Evolutionary conservation across 768 basidiomycete genomes (phyloP).

Genomic region (Boletus vermiculosoides): DNA sequence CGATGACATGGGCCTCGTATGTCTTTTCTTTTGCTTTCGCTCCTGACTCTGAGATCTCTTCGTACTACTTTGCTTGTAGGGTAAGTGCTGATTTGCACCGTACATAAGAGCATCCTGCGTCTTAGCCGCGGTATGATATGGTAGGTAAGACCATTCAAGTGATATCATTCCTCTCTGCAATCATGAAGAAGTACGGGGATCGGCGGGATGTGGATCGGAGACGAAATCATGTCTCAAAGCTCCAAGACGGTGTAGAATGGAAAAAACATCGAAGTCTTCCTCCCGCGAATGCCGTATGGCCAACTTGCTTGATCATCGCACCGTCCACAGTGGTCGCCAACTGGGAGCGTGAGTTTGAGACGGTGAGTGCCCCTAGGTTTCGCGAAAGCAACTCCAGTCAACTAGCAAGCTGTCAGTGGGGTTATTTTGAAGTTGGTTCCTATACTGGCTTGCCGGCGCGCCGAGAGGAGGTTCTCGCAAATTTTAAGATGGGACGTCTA

Average conservation of each 20-base stretch:
- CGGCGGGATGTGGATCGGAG: slow-evolving; percentile 64
- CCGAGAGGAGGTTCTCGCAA: slow-evolving; percentile 55
- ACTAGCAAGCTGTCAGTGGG: slow-evolving; percentile 60
- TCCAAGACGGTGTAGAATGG: slow-evolving; percentile 64
- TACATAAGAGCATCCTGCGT: not conserved
- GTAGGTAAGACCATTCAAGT: slow-evolving; percentile 94
- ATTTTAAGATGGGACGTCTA: slow-evolving; percentile 79
- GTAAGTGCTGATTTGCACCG: slow-evolving; percentile 14
- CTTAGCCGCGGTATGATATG: slow-evolving; percentile 6
- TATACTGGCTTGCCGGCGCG: slow-evolving; percentile 56
- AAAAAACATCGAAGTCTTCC: slow-evolving; percentile 52
- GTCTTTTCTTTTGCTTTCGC: slow-evolving; percentile 10
- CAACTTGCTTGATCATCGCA: slow-evolving; percentile 84
- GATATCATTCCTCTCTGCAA: slow-evolving; percentile 83
- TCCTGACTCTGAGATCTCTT: not conserved
- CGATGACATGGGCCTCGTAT: slow-evolving; percentile 91
- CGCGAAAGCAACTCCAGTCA: not conserved
- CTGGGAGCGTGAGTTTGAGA: slow-evolving; percentile 88
- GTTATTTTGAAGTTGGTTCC: slow-evolving; percentile 84
- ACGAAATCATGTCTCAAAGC: slow-evolving; percentile 57
- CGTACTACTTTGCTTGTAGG: slow-evolving; percentile 16
- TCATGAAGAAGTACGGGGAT: slow-evolving; percentile 82
- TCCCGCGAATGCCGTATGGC: slow-evolving; percentile 70
- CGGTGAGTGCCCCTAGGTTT: slow-evolving; percentile 42
- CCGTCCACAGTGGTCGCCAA: slow-evolving; percentile 83